Evolutionary conservation across 495 filamentous ascomycete species (phyloP).

Genomic region (Aspergillus diversus): DNA sequence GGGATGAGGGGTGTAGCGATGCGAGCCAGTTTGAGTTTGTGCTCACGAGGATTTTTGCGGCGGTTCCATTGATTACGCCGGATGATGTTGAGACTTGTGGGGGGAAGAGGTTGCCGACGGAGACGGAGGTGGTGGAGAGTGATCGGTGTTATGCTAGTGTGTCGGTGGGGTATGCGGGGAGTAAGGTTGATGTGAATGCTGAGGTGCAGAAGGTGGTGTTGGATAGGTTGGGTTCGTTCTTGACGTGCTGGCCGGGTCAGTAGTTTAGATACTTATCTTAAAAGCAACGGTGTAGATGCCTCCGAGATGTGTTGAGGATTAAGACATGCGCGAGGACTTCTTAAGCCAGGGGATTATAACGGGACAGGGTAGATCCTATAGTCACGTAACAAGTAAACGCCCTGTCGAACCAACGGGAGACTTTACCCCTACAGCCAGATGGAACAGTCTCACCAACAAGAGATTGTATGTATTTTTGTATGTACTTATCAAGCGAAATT

Average conservation of each 20-base stretch:
- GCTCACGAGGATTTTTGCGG: constrained; percentile 58
- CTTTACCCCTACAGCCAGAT: no score
- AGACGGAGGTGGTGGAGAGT: constrained; percentile 49
- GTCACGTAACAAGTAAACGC: no score
- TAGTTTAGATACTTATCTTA: no score
- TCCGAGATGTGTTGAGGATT: no score
- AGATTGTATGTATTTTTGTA: no score
- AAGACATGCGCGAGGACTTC: no score
- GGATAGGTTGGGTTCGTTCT: constrained; percentile 53
- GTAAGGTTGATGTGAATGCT: constrained; percentile 59
- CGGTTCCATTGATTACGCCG: constrained; percentile 46
- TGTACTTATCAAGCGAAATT: no score
- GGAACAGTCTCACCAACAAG: no score
- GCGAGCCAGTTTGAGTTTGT: constrained; percentile 60
- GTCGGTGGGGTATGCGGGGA: constrained; percentile 59
- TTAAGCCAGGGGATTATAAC: no score
- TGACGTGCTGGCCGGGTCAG: constrained; percentile 39
- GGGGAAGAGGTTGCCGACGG: constrained; percentile 57
- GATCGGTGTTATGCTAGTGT: constrained; percentile 61
- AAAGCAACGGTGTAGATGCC: no score
- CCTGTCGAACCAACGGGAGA: no score
- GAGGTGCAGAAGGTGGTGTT: constrained; percentile 58
- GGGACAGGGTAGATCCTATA: no score
- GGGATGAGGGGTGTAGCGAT: constrained; percentile 44
- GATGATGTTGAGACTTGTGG: constrained; percentile 61